These are phyloP conservation scores for Aspergillus proliferans DNA, from an alignment of 2,329 filamentous ascomycete genomes.

Conservation along the genomic window DNA sequence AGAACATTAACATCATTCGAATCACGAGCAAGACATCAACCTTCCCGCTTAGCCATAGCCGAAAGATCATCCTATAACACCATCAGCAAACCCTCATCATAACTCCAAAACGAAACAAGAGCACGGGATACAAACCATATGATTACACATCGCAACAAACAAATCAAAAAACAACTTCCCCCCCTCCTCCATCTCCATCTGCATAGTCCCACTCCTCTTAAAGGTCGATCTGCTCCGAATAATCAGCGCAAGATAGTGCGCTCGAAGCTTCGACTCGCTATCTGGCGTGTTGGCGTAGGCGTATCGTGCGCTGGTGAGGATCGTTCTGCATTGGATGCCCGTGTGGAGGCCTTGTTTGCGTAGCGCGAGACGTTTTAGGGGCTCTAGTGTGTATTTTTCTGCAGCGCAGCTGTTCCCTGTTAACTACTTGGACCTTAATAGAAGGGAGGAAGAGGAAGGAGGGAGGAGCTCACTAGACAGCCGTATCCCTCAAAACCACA, in stretches of 20 bases:
- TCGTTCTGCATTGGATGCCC: conserved; percentile 76
- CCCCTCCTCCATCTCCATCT: conserved; percentile 85
- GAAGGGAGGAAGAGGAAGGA: background rate
- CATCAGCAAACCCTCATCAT: conserved; percentile 6
- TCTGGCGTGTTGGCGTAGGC: conserved; percentile 86
- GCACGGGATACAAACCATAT: conserved; percentile 59
- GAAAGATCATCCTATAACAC: conserved; percentile 16
- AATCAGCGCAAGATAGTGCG: conserved; percentile 87
- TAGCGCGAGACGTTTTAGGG: conserved; percentile 76
- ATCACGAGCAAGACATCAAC: background rate
- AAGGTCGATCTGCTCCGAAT: conserved; percentile 82
- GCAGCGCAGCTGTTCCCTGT: conserved; percentile 59
- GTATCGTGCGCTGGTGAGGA: conserved; percentile 78
- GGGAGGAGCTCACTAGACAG: conserved; percentile 60
- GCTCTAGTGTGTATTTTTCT: conserved; percentile 73
- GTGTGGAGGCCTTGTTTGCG: conserved; percentile 85
- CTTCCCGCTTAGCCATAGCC: background rate
- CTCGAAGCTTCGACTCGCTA: conserved; percentile 80
- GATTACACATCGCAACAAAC: conserved; percentile 88
- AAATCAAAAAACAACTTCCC: conserved; percentile 88
- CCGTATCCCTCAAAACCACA: conserved; percentile 76
- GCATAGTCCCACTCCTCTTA: conserved; percentile 91
- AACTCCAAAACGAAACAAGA: background rate
- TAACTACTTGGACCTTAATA: background rate
- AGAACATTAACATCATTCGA: background rate